phyloP scores from a whole-genome alignment of 1,139 yeast species.

The Yamadazyma kanchanaburiensis region DNA sequence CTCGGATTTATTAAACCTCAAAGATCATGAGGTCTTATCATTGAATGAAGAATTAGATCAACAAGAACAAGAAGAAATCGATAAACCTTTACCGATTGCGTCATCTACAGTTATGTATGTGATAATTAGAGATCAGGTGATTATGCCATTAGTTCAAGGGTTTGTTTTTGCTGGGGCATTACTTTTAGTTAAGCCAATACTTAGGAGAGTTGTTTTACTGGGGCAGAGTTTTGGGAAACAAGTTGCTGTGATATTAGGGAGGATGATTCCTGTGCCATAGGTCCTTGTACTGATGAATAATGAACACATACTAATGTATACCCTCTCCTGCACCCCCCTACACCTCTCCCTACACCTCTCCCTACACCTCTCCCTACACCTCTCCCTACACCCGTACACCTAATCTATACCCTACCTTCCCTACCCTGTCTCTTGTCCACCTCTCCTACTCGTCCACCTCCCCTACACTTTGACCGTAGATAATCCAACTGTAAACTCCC shows the following conservation, averaged over 20 bases:
- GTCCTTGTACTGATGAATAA: neutral
- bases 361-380: too few species aligned
- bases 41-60: constrained; percentile 21
- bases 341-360: neutral
- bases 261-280: too few species aligned
- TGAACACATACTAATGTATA: neutral
- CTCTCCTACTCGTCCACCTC: too few species aligned
- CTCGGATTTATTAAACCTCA: too few species aligned
- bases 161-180: constrained; percentile 38
- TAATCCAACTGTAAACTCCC: too few species aligned
- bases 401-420: too few species aligned
- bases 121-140: constrained; percentile 56
- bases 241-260: constrained; percentile 11
- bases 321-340: neutral
- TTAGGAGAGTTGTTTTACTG: constrained; percentile 21
- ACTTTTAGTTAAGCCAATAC: constrained; percentile 27
- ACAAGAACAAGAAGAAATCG: constrained; percentile 16
- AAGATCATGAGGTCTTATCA: too few species aligned
- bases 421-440: too few species aligned
- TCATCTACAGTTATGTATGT: constrained; percentile 52
- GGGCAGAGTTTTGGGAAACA: constrained; percentile 32
- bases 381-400: too few species aligned
- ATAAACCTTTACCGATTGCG: constrained; percentile 36
- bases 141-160: constrained; percentile 63
- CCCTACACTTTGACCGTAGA: too few species aligned